Base-by-base conservation (phyloP, 2,329 filamentous ascomycete species). In the Fusarium sp. region DNA sequence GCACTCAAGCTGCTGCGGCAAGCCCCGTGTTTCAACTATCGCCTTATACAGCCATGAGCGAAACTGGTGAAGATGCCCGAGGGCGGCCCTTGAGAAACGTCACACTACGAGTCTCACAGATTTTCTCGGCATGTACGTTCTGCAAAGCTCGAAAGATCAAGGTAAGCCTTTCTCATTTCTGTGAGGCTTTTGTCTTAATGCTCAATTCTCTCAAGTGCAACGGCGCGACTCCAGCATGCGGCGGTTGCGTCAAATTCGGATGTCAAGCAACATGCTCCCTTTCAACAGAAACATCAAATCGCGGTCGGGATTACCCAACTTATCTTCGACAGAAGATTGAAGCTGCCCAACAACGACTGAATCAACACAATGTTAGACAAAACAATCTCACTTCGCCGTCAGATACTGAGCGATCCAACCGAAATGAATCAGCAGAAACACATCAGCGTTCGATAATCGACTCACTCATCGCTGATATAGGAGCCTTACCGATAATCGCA, bases 81-180 rank as follows among this genome's bases (percentile, higher is more conserved):
- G 30, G 37, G 2, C 46, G 41, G 2, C 46, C 64, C 0, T 2
- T 60, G 2, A 32, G 64, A 41, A 54, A 38, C 3, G 62, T 54
- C 8, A 37, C 46, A 5, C 13, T 67, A 3, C 42, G 62, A 23
- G 62, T 67, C 2, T 67, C 64, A 3, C 62, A 67, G 14, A 26
- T 66, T 4, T 11, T 40, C 0, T 66, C 63, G 1, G 63, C 63
- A 8, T 66, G 63, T 18, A 60, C 38, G 2, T 66, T 66, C 3
- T 66, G 63, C 1, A 66, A 66, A 20, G 37, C 33, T 30, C 33
- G 63, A 12, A 66, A 66, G 38, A 66, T 52, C 17, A 66, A 66
- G 45, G 63, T 66, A 7, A 1, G 9, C 7, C 30, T 30, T 30
- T 30, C 30, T 11, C 30, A 30, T 8, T 30, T 23, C 23, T 23